Conservation (phyloP, 352 stramenopile species). For the Peronospora tabacina region DNA sequence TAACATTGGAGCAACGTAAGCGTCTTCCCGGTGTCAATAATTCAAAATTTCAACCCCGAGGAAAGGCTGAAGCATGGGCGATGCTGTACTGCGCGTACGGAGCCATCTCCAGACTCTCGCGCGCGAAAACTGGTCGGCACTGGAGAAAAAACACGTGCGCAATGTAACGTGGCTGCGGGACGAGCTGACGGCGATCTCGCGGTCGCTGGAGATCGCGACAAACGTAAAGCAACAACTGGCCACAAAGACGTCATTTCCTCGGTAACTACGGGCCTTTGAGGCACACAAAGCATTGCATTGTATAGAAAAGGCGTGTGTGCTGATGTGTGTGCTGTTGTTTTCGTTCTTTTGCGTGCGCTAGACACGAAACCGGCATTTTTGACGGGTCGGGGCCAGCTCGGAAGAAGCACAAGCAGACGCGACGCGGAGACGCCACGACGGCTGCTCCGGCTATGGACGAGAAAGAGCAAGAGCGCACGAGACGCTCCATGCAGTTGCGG, state of each 20-base stretch:
- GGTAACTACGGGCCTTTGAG: conserved; percentile 4
- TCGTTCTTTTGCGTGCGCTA: conserved; percentile 4
- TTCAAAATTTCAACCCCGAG: background rate
- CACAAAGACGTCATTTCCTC: conserved; percentile 12
- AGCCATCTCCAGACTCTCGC: conserved; percentile 44
- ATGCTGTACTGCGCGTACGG: conserved; percentile 58
- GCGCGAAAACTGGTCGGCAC: conserved; percentile 39
- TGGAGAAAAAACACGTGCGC: conserved; percentile 39
- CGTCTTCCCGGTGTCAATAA: no score
- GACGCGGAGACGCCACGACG: background rate
- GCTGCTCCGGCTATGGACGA: background rate
- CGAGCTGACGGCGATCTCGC: conserved; percentile 43
- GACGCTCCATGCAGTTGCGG: conserved; percentile 12
- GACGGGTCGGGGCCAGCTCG: background rate
- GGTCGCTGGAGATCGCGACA: conserved; percentile 42
- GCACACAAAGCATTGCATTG: background rate
- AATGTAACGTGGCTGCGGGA: conserved; percentile 46
- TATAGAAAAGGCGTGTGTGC: background rate
- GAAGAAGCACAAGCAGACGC: conserved; percentile 27
- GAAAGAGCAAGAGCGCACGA: conserved; percentile 1
- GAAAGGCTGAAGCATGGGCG: conserved; percentile 37
- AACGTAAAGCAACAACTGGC: conserved; percentile 27
- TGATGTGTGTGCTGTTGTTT: background rate
- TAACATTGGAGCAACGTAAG: background rate
- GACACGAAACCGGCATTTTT: conserved; percentile 5